Conservation (phyloP, 305 asterid species). For the Caryopteris hybrid region DNA sequence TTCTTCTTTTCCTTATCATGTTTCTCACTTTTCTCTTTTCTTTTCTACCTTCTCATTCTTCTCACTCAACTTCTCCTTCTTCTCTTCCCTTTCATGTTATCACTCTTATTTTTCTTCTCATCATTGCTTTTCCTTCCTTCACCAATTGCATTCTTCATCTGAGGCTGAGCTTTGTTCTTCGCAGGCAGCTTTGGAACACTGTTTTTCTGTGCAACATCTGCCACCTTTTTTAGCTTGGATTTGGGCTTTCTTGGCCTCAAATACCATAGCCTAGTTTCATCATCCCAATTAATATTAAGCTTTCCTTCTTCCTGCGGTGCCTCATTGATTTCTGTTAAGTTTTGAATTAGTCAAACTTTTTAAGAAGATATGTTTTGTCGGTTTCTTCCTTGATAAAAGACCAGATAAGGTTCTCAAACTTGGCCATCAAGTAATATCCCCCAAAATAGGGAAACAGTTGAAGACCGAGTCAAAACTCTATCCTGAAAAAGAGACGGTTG, state of each 20-base stretch:
- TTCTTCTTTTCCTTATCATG: neutral
- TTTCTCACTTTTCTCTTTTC: neutral
- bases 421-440: too few relatives aligned
- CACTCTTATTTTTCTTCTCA: neutral
- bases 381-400: too few relatives aligned
- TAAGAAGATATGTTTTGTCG: too few relatives aligned
- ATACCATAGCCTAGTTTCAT: slow-evolving; percentile 53
- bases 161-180: slow-evolving; percentile 22
- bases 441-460: too few relatives aligned
- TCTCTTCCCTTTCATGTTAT: neutral
- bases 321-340: too few relatives aligned
- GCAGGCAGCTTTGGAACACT: slow-evolving; percentile 14
- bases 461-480: too few relatives aligned
- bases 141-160: neutral
- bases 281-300: slow-evolving; percentile 8
- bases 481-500: too few relatives aligned
- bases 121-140: too few relatives aligned
- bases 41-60: neutral
- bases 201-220: slow-evolving; percentile 14
- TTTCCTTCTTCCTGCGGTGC: slow-evolving; percentile 4
- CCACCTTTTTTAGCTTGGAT: slow-evolving; percentile 21
- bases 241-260: slow-evolving; percentile 57
- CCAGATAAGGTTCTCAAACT: too few relatives aligned
- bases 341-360: too few relatives aligned
- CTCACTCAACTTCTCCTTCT: slow-evolving; percentile 3